These are phyloP conservation scores for Fraxinus angustifolia DNA, from an alignment of 305 asterid species.

Conservation along the genomic window DNA sequence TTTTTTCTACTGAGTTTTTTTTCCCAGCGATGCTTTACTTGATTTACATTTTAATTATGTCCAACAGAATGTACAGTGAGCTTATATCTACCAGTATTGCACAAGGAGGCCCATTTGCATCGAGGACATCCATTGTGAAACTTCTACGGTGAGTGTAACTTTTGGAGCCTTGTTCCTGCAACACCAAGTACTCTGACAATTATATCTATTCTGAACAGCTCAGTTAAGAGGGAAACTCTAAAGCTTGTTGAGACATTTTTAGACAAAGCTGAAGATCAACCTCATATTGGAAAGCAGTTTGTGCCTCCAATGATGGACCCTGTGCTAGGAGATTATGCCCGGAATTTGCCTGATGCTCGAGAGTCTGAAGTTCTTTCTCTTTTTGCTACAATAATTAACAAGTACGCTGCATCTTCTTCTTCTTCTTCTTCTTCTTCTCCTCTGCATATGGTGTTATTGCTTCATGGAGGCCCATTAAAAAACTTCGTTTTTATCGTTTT, in stretches of 20 bases:
- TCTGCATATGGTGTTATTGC: neutral
- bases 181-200: conserved; percentile 1
- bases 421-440: neutral
- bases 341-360: conserved; percentile 97
- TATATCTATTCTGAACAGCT: conserved; percentile 47
- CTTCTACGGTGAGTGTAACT: conserved; percentile 65
- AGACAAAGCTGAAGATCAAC: conserved; percentile 94
- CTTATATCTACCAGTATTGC: conserved; percentile 81
- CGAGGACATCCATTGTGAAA: conserved; percentile 80
- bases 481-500: neutral
- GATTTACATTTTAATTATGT: conserved; percentile 25
- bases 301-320: conserved; percentile 99
- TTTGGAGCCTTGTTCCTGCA: neutral
- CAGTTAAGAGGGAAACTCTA: conserved; percentile 93
- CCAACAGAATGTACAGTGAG: conserved; percentile 95
- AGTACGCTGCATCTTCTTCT: conserved; percentile 41
- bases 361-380: conserved; percentile 99
- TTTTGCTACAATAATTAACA: conserved; percentile 92
- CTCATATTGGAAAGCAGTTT: conserved; percentile 85
- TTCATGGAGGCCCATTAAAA: neutral
- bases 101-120: conserved; percentile 97
- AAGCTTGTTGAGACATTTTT: conserved; percentile 95
- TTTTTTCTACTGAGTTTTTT: neutral
- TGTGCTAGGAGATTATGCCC: conserved; percentile 89
- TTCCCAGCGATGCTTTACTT: neutral